Conservation (phyloP, 2,329 filamentous ascomycete genomes). For the Fusarium dimerum region DNA sequence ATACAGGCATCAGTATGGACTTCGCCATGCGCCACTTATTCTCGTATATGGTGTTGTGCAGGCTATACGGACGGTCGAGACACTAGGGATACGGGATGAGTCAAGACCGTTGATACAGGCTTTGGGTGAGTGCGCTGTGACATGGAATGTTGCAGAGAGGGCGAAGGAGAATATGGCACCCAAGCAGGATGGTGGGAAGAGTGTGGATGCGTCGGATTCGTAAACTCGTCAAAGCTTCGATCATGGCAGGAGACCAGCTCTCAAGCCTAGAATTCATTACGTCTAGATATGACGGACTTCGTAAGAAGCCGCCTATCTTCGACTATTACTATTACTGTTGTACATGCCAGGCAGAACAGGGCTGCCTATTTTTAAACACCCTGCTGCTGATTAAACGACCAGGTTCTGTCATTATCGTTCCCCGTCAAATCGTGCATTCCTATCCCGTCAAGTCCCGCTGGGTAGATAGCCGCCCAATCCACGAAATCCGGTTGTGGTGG, state of each 20-base stretch:
- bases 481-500: slow-evolving; percentile 30
- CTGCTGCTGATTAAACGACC: slow-evolving; percentile 22
- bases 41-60: slow-evolving; percentile 27
- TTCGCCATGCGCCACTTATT: slow-evolving; percentile 22
- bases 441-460: slow-evolving; percentile 20
- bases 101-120: slow-evolving; percentile 8
- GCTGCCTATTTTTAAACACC: not conserved
- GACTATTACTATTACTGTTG: slow-evolving; percentile 7
- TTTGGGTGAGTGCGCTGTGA: slow-evolving; percentile 7
- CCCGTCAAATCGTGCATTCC: slow-evolving; percentile 25
- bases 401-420: too few relatives aligned
- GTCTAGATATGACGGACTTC: too few relatives aligned
- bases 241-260: too few relatives aligned
- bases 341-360: too few relatives aligned
- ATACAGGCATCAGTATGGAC: slow-evolving; percentile 23
- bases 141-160: slow-evolving; percentile 7
- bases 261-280: too few relatives aligned
- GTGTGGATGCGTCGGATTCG: not conserved
- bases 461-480: slow-evolving; percentile 28
- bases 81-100: slow-evolving; percentile 1
- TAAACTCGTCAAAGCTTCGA: too few relatives aligned
- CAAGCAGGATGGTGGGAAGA: not conserved
- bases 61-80: slow-evolving; percentile 14
- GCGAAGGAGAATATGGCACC: slow-evolving; percentile 1
- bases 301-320: too few relatives aligned